Evolutionary conservation across 441 rosid genomes (phyloP).

Genomic region (Populus hybrid): DNA sequence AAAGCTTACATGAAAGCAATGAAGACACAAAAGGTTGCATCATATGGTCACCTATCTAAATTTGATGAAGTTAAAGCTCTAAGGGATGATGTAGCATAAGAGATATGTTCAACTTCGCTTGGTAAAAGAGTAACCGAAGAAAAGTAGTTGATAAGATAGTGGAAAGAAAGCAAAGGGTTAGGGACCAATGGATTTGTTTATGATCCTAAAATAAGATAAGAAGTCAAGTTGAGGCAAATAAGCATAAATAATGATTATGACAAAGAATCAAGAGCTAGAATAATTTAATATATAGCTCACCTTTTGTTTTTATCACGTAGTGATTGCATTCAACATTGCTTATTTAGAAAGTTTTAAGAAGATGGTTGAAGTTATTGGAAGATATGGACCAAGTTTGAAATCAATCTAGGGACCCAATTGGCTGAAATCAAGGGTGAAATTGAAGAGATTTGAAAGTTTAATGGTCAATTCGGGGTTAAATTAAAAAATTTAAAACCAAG

Average conservation of each 20-base stretch:
- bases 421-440: too few relatives aligned
- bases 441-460: too few relatives aligned
- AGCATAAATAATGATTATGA: background rate
- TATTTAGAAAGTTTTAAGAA: background rate
- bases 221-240: background rate
- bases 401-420: too few relatives aligned
- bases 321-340: too few relatives aligned
- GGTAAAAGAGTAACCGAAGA: background rate
- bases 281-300: too few relatives aligned
- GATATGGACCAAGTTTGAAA: too few relatives aligned
- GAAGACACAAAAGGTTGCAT: background rate
- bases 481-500: too few relatives aligned
- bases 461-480: too few relatives aligned
- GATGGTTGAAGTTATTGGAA: background rate
- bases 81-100: background rate
- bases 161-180: background rate
- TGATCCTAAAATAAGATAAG: background rate
- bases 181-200: background rate
- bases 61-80: background rate
- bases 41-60: background rate
- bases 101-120: background rate
- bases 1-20: background rate
- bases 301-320: too few relatives aligned
- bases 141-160: background rate
- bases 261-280: too few relatives aligned